Evolutionary conservation across 805 yeast genomes (phyloP).

Genomic region (Candida silvatica): DNA sequence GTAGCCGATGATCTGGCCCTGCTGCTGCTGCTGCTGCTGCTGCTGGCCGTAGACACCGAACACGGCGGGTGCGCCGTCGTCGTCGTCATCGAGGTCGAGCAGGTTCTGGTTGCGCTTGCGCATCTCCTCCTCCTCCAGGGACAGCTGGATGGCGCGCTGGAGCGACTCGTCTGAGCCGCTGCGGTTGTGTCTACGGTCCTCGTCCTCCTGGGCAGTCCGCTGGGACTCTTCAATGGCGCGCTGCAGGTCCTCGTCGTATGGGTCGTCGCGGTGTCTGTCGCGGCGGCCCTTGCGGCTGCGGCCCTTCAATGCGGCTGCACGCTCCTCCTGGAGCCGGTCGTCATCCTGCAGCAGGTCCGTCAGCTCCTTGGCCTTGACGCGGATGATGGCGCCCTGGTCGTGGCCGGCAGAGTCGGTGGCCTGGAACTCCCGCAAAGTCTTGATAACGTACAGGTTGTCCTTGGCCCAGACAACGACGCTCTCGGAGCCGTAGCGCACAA

Average conservation of each 20-base stretch:
- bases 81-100: conserved; percentile 42
- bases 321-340: conserved; percentile 66
- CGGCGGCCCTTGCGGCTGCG: too few species aligned
- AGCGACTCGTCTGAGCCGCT: conserved; percentile 55
- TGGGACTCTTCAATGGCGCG: conserved; percentile 75
- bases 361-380: conserved; percentile 86
- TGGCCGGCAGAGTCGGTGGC: conserved; percentile 66
- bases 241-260: conserved; percentile 68
- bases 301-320: conserved; percentile 30
- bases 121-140: conserved; percentile 73
- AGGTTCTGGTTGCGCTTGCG: conserved; percentile 39
- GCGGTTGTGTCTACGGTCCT: conserved; percentile 35
- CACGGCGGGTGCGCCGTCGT: conserved; percentile 17
- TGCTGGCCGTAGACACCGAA: conserved; percentile 17
- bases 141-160: conserved; percentile 58
- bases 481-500: conserved; percentile 80
- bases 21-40: conserved; percentile 25
- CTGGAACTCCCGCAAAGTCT: conserved; percentile 85
- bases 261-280: conserved; percentile 25
- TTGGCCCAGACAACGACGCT: conserved; percentile 88
- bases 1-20: conserved; percentile 28
- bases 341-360: conserved; percentile 74
- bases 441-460: conserved; percentile 79
- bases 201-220: conserved; percentile 75
- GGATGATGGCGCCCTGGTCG: conserved; percentile 82